Conservation (phyloP, 192 early-diverging fungal species). For the Mortierella antarctica region DNA sequence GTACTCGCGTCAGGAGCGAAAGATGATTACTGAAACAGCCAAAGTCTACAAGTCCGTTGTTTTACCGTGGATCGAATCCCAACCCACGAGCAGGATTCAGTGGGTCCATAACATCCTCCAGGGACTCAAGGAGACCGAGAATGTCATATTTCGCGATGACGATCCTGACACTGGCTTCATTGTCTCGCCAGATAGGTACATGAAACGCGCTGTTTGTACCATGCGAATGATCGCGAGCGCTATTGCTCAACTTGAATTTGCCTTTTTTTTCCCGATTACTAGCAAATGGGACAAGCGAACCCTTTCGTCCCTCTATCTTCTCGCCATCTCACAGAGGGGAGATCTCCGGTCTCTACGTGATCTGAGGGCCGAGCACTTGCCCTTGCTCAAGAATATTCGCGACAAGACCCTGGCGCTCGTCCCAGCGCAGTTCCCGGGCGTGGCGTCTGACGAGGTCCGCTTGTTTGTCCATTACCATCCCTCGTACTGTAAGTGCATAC, state of each 20-base stretch:
- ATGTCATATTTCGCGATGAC: slow-evolving; percentile 69
- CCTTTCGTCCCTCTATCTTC: slow-evolving; percentile 71
- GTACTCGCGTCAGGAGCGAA: slow-evolving; percentile 70
- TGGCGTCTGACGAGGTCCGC: slow-evolving; percentile 68
- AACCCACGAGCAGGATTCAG: slow-evolving; percentile 68
- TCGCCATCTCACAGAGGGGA: slow-evolving; percentile 66
- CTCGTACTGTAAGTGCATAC: slow-evolving; percentile 69
- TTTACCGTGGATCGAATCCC: slow-evolving; percentile 69
- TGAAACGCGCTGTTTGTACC: neutral
- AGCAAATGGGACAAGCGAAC: slow-evolving; percentile 81
- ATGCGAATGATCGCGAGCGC: neutral
- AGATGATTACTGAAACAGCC: slow-evolving; percentile 73
- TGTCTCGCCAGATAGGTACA: slow-evolving; percentile 78
- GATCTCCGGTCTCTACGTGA: slow-evolving; percentile 75
- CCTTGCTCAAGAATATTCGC: slow-evolving; percentile 71
- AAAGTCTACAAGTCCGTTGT: slow-evolving; percentile 63
- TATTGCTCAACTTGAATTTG: neutral
- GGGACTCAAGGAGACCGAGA: slow-evolving; percentile 71
- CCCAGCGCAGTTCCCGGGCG: slow-evolving; percentile 53
- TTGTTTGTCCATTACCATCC: slow-evolving; percentile 87
- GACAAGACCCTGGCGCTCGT: slow-evolving; percentile 60
- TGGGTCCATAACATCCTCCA: slow-evolving; percentile 86
- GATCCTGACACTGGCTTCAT: slow-evolving; percentile 75
- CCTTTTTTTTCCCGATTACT: neutral
- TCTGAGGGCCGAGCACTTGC: slow-evolving; percentile 65